Base-by-base conservation (phyloP, 1,284 basidiomycete species). In the Sporisorium graminicola region DNA sequence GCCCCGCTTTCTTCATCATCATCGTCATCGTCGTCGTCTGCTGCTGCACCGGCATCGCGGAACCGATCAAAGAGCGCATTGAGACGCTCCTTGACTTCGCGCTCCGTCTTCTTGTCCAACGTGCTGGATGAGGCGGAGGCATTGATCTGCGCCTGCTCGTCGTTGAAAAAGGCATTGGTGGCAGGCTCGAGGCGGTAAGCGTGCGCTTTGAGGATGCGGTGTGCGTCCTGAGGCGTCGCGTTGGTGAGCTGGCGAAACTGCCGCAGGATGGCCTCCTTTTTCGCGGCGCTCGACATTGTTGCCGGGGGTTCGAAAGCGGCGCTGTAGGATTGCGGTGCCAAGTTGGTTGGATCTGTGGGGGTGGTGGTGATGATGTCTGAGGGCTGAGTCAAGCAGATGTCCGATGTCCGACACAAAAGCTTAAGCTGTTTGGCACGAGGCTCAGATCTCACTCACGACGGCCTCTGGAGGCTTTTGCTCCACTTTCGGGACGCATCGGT, bases 141-240 rank as follows among this genome's bases (percentile, higher is more conserved):
- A 27, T 77, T 77, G 56, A 65, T 79, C 58, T 56, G 81, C 47
- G 73, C 80, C n/a, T 72, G 63, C 5, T 77, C 76, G 55, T 86
- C 84, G 46, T 74, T 90, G 86, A 90, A 94, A 85, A 89, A 94
- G 0, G 91, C 90, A 86, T 94, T 91, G 46, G 94, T 87, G 12
- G 94, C 93, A 12, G 88, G 86, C 58, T 94, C 93, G 49, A 93
- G 85, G 40, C 90, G 89, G 82, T 86, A 87, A 27, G 90, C 90
- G 86, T 92, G 88, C 69, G 90, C 90, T 79, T 92, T 91, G 58
- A 94, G 85, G 85, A 90, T 92, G 64, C 89, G 89, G 70, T 87
- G 89, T n/a, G 93, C 93, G 61, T 93, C 92, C 37, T 79, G 68
- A 7, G 68, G 57, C 5, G 80, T 77, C 1, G 80, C 78, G 59